phyloP scores from a whole-genome alignment of 2,329 filamentous ascomycete genomes.

The Scedosporium dehoogii region DNA sequence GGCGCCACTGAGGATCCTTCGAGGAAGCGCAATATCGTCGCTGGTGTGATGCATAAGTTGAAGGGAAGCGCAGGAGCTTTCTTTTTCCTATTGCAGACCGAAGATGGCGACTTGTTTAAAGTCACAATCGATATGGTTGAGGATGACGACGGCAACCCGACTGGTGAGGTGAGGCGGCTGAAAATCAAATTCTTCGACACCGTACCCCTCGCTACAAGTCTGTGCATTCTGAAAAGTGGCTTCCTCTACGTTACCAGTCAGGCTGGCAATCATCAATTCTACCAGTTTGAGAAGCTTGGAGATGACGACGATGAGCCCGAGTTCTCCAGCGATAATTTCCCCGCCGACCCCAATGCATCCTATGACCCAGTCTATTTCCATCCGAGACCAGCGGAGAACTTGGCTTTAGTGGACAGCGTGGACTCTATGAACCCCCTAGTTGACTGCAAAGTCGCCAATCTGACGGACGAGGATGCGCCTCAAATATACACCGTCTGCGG shows the following conservation, averaged over 20 bases:
- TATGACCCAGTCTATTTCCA: slow-evolving; percentile 75
- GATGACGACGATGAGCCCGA: slow-evolving; percentile 89
- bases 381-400: slow-evolving; percentile 67
- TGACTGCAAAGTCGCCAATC: slow-evolving; percentile 83
- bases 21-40: slow-evolving; percentile 75
- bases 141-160: slow-evolving; percentile 66
- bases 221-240: slow-evolving; percentile 91
- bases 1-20: slow-evolving; percentile 88
- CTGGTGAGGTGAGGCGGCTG: slow-evolving; percentile 70
- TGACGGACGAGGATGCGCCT: slow-evolving; percentile 85
- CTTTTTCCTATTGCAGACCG: slow-evolving; percentile 92
- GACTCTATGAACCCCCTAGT: slow-evolving; percentile 85
- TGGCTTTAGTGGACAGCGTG: slow-evolving; percentile 76
- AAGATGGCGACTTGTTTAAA: slow-evolving; percentile 98
- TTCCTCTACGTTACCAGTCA: slow-evolving; percentile 91
- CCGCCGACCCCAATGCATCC: slow-evolving; percentile 60
- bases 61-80: slow-evolving; percentile 75
- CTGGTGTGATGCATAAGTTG: slow-evolving; percentile 95
- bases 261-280: slow-evolving; percentile 87
- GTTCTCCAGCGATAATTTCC: slow-evolving; percentile 74
- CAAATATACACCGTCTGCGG: slow-evolving; percentile 94
- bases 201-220: slow-evolving; percentile 73
- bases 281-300: slow-evolving; percentile 94
- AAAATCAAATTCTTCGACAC: slow-evolving; percentile 99
- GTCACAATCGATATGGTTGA: slow-evolving; percentile 85